Conservation (phyloP, 306 rosid species). For the Adenanthera pavonina region DNA sequence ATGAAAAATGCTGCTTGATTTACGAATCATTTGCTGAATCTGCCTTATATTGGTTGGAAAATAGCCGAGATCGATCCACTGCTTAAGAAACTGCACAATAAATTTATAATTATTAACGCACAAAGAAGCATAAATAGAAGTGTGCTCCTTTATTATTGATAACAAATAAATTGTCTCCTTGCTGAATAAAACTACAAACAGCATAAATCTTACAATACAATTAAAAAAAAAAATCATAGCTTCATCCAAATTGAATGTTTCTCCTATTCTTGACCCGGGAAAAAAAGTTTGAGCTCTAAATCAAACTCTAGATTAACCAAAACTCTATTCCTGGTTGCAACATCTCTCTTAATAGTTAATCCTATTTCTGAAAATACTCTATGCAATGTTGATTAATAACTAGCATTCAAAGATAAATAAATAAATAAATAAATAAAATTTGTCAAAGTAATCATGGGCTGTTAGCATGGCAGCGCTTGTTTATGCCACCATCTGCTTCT, state of each 20-base stretch:
- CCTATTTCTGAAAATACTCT: slow-evolving; percentile 43
- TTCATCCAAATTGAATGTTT: background rate
- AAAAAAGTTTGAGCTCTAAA: slow-evolving; percentile 42
- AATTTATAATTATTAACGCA: background rate
- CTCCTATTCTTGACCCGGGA: slow-evolving; percentile 33
- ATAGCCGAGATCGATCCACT: background rate
- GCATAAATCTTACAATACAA: slow-evolving; percentile 59
- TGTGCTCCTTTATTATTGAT: slow-evolving; percentile 16
- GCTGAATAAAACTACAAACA: slow-evolving; percentile 32
- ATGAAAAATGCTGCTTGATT: background rate
- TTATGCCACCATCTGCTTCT: slow-evolving; percentile 92
- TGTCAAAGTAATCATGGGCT: slow-evolving; percentile 59
- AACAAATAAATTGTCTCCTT: slow-evolving; percentile 37
- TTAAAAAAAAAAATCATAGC: slow-evolving; percentile 40
- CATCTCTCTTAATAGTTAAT: background rate
- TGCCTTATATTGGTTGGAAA: background rate
- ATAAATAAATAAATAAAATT: slow-evolving; percentile 51
- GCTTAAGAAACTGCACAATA: background rate
- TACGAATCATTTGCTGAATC: background rate
- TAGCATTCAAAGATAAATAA: slow-evolving; percentile 46
- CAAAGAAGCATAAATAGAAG: slow-evolving; percentile 2
- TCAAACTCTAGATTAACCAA: slow-evolving; percentile 54
- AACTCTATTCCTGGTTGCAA: slow-evolving; percentile 42
- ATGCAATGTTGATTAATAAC: slow-evolving; percentile 48
- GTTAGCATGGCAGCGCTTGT: slow-evolving; percentile 39